Percentiles rank a stretch among this genome's conserved stretches.
Conservation (phyloP, 352 stramenopile species). For the Thalassiosira mediterranea region DNA sequence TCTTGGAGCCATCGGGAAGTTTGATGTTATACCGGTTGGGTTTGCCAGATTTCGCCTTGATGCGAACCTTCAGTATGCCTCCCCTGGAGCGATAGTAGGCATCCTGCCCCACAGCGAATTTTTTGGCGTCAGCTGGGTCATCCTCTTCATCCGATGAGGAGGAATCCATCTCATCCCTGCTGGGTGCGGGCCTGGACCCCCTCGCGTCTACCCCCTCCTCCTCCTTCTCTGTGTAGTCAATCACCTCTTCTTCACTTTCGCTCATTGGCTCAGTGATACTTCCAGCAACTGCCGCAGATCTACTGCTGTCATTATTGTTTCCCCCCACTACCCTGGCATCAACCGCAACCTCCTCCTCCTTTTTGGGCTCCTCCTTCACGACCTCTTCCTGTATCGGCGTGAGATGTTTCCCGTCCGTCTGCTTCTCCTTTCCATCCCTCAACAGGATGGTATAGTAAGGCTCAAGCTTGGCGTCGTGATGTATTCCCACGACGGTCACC, state of each 20-base stretch:
- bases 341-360: background rate
- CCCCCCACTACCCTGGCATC: background rate
- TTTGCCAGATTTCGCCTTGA: slow-evolving; percentile 4
- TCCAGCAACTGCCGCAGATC: background rate
- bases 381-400: slow-evolving; percentile 12
- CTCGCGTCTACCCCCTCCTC: background rate
- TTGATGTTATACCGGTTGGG: slow-evolving; percentile 17
- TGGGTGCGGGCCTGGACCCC: background rate
- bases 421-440: slow-evolving; percentile 53
- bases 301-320: slow-evolving; percentile 11
- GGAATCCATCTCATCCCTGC: background rate
- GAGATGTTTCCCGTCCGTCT: slow-evolving; percentile 56
- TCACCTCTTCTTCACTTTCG: background rate
- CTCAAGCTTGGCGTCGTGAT: slow-evolving; percentile 56
- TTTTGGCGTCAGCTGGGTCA: background rate
- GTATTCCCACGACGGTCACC: slow-evolving; percentile 50
- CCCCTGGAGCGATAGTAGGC: slow-evolving; percentile 30
- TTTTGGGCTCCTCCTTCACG: background rate
- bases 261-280: background rate
- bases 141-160: background rate
- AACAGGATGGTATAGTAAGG: slow-evolving; percentile 57
- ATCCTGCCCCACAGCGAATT: slow-evolving; percentile 32
- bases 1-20: slow-evolving; percentile 25
- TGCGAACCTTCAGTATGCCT: slow-evolving; percentile 33
- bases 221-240: background rate